A percentile compares a stretch with the other conserved stretches of the same genome.
Evolutionary conservation across 208 protist genomes (phyloP).

Genomic region (Tritrichomonas musculus): DNA sequence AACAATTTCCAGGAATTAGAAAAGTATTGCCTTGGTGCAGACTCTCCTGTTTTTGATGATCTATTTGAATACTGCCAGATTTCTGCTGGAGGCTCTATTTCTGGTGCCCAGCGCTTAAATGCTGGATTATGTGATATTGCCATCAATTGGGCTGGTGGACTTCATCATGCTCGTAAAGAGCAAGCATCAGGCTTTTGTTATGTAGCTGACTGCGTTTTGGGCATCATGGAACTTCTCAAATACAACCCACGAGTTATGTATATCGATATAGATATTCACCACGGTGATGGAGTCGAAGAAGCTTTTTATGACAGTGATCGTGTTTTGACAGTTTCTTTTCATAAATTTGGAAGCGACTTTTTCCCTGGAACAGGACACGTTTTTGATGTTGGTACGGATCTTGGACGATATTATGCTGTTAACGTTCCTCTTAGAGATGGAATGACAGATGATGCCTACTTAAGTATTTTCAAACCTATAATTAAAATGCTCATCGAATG

Average conservation of each 20-base stretch:
- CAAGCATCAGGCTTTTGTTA: constrained; percentile 98
- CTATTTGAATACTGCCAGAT: constrained; percentile 58
- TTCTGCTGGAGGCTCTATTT: constrained; percentile 61
- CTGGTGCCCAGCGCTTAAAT: constrained; percentile 82
- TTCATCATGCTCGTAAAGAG: constrained; percentile 85
- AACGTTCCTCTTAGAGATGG: constrained; percentile 66
- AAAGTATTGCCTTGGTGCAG: constrained; percentile 48
- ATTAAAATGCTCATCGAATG: constrained; percentile 76
- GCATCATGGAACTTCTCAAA: constrained; percentile 95
- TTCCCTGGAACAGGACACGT: constrained; percentile 70
- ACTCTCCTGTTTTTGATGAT: constrained; percentile 59
- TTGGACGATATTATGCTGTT: constrained; percentile 70
- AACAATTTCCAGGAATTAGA: neutral
- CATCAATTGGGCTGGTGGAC: constrained; percentile 97
- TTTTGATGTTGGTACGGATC: constrained; percentile 61
- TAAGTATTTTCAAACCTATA: constrained; percentile 80
- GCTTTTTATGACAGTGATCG: constrained; percentile 96
- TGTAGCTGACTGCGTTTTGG: constrained; percentile 98
- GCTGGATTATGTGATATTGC: constrained; percentile 74
- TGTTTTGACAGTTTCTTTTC: constrained; percentile 99
- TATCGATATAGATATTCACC: constrained; percentile 99
- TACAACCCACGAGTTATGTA: constrained; percentile 85
- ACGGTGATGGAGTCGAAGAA: constrained; percentile 85
- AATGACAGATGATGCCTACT: constrained; percentile 70
- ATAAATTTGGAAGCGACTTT: constrained; percentile 85